Base-by-base conservation (phyloP, 345 rosid genomes). In the Odontarrhena argentea region DNA sequence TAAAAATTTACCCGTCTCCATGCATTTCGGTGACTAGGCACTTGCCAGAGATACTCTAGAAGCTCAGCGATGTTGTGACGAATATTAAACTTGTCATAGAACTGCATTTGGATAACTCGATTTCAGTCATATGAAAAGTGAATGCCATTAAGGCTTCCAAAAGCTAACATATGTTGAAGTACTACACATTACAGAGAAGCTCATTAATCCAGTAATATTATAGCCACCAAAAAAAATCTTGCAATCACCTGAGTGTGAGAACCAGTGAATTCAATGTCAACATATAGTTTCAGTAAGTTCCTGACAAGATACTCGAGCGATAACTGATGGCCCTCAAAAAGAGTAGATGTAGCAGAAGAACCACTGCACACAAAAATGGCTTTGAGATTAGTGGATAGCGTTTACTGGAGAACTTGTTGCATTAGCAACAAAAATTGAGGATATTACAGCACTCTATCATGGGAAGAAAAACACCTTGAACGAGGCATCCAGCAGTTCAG, bases 401-500 rank as follows among this genome's bases (percentile, higher is more conserved):
- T 45, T 18, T 42, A 60, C 38, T 18, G 38, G 53, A 13, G 15
- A 60, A 44, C 2, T 43, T 48, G 43, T 30, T 65, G 41, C 59
- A 43, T 36, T 49, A 30, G 63, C 60, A 60, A 71, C 36, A 38
- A 10, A 62, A 63, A 59, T 4, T 30, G 26, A 45, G 38, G 1
- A 41, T 57, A 9, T 32, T n/a, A 30, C 9, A 61, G 47, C 51
- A 10, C 46, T 30, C 1, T n/a, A 53, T 6, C 35, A 47, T 38
- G 53, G 36, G 56, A 57, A 57, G 68, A 40, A 67, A 32, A 75
- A 68, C 53, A 91, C 98, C 96, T 85, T 80, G 91, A 65, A 48
- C 91, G 93, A 30, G 96, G 99, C 93, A 95, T 95, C 98, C 98
- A 95, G 80, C 96, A 87, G 65, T 95, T 91, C 86, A 91, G 82